Evolutionary conservation across 768 basidiomycete genomes (phyloP), one percentile per base, ranked within the genome.

Genomic region (Cyathus striatus): DNA sequence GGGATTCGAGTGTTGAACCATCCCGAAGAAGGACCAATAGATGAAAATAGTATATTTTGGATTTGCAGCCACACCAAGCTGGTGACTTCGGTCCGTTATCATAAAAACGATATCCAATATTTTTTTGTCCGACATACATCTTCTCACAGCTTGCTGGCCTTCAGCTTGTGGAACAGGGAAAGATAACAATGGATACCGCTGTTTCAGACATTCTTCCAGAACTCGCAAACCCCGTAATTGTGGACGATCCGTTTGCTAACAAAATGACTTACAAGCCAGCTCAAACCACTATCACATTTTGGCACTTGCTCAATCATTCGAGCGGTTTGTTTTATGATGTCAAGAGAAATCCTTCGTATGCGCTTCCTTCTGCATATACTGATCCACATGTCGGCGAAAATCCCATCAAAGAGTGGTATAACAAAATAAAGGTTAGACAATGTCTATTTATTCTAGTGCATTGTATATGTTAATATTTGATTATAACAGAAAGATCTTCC

Each of bases 61-160:
- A 50, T 62, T n/a, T 66, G 63, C 44, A 66, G 63, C 43, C 51
- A 59, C 45, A 61, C 61, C 1, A 66, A 66, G 40, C 36, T 63
- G 5, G 45, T 64, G 3, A 45, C 52, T 12, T 50, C 58, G 13
- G 62, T 64, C 38, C 30, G 54, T 43, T 1, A 7, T 24, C 4
- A n/a, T 9, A 23, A 10, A 5, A n/a, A 9, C 30, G 5, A 16
- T 14, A 12, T 10, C 9, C 7, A 17, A 16, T 36, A n/a, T 39
- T 12, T 42, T 10, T n/a, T n/a, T n/a, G n/a, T n/a, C n/a, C n/a
- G n/a, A n/a, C n/a, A n/a, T n/a, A n/a, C 33, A 39, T 22, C 26
- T 30, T 45, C 9, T 30, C 10, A 20, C 26, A 64, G 67, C 47
- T 67, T 17, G 62, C 65, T 3, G 43, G 50, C 6, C 44, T 66